A percentile compares a stretch with the other conserved stretches of the same genome.
These are phyloP conservation scores for Zopfochytrium polystomum DNA, from an alignment of 371 early-diverging fungal genomes.

Conservation along the genomic window DNA sequence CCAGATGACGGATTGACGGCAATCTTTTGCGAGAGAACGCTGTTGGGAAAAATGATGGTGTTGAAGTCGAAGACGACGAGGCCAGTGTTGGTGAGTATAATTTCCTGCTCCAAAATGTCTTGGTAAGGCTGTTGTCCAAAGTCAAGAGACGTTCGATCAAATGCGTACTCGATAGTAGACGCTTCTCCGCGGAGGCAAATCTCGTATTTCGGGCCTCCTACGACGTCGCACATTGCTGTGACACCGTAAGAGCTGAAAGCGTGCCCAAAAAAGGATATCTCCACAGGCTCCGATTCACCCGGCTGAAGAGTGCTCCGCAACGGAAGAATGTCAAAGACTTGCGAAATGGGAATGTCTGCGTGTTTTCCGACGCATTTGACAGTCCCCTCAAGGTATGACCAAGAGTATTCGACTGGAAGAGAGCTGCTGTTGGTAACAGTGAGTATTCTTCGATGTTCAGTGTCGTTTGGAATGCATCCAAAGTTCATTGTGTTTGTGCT, in stretches of 20 bases:
- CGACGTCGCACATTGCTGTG: conserved; percentile 46
- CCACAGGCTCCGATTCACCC: conserved; percentile 39
- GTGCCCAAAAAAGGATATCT: conserved; percentile 45
- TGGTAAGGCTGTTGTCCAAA: conserved; percentile 48
- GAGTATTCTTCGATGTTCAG: conserved; percentile 39
- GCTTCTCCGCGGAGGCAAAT: conserved; percentile 44
- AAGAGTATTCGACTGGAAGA: conserved; percentile 47
- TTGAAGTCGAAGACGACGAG: conserved; percentile 43
- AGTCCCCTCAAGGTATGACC: conserved; percentile 40
- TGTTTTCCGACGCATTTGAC: background rate
- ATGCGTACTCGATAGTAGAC: conserved; percentile 36
- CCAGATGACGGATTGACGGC: conserved; percentile 41
- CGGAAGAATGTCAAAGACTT: conserved; percentile 51
- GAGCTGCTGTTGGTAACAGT: conserved; percentile 41
- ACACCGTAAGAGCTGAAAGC: conserved; percentile 24
- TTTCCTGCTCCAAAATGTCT: conserved; percentile 47
- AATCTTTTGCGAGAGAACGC: conserved; percentile 36
- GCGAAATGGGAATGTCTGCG: conserved; percentile 11
- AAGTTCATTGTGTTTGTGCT: conserved; percentile 32
- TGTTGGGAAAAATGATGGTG: conserved; percentile 28
- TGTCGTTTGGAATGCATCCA: conserved; percentile 45
- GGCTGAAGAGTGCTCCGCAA: conserved; percentile 42
- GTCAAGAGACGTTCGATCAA: conserved; percentile 36
- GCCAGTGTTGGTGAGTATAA: conserved; percentile 48
- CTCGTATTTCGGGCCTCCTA: conserved; percentile 55